Percentiles rank a stretch among this genome's conserved stretches.
These are phyloP conservation scores for Acarospora socialis DNA, from an alignment of 2,329 filamentous ascomycete genomes.

Conservation along the genomic window DNA sequence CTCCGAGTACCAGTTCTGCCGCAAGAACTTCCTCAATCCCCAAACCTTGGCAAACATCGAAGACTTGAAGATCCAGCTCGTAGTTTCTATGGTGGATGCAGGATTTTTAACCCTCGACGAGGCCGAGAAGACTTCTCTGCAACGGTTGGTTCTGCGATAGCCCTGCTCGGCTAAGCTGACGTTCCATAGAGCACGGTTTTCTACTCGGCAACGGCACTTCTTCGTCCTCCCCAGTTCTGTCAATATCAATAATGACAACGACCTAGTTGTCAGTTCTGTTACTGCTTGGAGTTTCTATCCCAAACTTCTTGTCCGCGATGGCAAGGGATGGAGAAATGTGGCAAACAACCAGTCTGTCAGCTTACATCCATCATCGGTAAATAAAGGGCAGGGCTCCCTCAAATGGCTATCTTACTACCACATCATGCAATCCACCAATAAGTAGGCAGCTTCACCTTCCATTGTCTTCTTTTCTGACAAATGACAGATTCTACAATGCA, in stretches of 20 bases:
- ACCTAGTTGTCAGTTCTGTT: constrained; percentile 63
- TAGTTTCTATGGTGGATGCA: constrained; percentile 72
- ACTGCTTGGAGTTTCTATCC: constrained; percentile 94
- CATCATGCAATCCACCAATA: constrained; percentile 83
- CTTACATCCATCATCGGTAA: constrained; percentile 78
- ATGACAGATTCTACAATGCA: constrained; percentile 62
- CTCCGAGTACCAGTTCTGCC: constrained; percentile 80
- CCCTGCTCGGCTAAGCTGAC: constrained; percentile 3
- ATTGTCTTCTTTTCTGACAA: not conserved
- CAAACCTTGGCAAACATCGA: constrained; percentile 86
- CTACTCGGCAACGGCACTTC: constrained; percentile 56
- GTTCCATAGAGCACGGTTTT: constrained; percentile 40
- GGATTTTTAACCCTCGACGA: constrained; percentile 64
- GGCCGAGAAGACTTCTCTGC: constrained; percentile 56
- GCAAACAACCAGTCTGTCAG: constrained; percentile 85
- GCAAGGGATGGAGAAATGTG: constrained; percentile 78
- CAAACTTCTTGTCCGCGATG: constrained; percentile 71
- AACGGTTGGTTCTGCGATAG: constrained; percentile 32
- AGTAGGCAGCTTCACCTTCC: constrained; percentile 21
- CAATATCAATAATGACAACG: constrained; percentile 64
- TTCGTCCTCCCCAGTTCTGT: constrained; percentile 67
- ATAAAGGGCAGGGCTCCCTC: constrained; percentile 45
- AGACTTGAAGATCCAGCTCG: constrained; percentile 82
- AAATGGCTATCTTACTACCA: constrained; percentile 91
- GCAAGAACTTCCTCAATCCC: constrained; percentile 84